Percentiles rank a stretch among this genome's conserved stretches.
phyloP scores from a whole-genome alignment of 176 grass and related monocot species.

The Eremochloa ophiuroides region DNA sequence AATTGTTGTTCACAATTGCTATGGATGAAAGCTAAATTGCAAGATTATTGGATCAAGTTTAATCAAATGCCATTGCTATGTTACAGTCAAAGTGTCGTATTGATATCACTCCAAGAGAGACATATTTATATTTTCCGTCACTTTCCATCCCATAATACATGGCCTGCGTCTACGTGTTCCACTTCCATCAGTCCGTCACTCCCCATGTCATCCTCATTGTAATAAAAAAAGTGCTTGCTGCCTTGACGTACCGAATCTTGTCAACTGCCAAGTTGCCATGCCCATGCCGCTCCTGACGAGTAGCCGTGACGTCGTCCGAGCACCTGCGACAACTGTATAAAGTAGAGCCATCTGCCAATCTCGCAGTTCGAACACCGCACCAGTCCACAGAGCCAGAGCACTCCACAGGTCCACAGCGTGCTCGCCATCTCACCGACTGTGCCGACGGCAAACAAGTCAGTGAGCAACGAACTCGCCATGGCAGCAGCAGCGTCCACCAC shows the following conservation, averaged over 20 bases:
- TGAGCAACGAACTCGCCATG: neutral
- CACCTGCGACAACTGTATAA: neutral
- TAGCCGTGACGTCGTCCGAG: conserved; percentile 4
- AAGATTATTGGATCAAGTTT: too few relatives aligned
- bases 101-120: too few relatives aligned
- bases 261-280: neutral
- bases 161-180: too few relatives aligned
- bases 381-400: too few relatives aligned
- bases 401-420: neutral
- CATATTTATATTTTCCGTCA: too few relatives aligned
- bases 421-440: neutral
- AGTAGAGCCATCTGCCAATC: neutral
- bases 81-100: too few relatives aligned
- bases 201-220: too few relatives aligned
- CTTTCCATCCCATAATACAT: too few relatives aligned
- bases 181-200: too few relatives aligned
- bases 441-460: neutral
- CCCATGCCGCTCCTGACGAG: neutral
- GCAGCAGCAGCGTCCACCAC: neutral
- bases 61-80: too few relatives aligned
- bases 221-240: neutral
- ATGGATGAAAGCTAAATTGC: too few relatives aligned
- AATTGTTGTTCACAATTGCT: too few relatives aligned
- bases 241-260: neutral
- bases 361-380: neutral